Base-by-base conservation (phyloP, 2,329 filamentous ascomycete genomes). In the Chaetomiaceae sp. region DNA sequence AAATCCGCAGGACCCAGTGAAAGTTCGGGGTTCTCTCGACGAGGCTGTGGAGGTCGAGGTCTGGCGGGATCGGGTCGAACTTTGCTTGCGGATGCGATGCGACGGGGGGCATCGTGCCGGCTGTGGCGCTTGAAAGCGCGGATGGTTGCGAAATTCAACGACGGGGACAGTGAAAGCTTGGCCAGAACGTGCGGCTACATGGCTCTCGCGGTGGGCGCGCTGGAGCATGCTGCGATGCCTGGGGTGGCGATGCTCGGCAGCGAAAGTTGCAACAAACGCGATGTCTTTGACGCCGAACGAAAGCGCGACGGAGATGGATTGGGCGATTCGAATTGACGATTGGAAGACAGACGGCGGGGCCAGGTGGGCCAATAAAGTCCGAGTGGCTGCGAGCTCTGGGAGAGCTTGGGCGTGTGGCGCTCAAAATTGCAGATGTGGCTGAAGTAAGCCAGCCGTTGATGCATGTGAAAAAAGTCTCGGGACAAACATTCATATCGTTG, bases 31-130 rank as follows among this genome's bases (percentile, higher is more conserved):
- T 87, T 8, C 78, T 77, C 51, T 93, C 85, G 14, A 97, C 88
- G 1, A 97, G 75, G 1, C 73, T 71, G 34, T 81, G 73, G 14
- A 97, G 74, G 64, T 97, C 86, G 51, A 97, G 81, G 63, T 92
- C 82, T 0, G 91, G 91, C 0, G 90, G 81, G 41, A 97, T 87
- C 1, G 92, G 91, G 67, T 95, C 89, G 68, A 97, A 97, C 45
- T 90, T 89, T 14, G 90, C 89, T 64, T 89, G 85, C 1, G 89
- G 89, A 61, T 91, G 83, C 52, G 85, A 74, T 13, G 86, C 25
- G 25, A n/a, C 77, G 14, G 76, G 72, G 48, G 88, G 86, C 90
- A 96, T 96, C 23, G 63, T 77, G 62, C 54, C 50, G 48, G 44
- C 27, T 51, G 48, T 44, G 53, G 19, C 34, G 48, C 39, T 39